Base-by-base conservation (phyloP, 805 yeast species). In the Wickerhamomyces bisporus region DNA sequence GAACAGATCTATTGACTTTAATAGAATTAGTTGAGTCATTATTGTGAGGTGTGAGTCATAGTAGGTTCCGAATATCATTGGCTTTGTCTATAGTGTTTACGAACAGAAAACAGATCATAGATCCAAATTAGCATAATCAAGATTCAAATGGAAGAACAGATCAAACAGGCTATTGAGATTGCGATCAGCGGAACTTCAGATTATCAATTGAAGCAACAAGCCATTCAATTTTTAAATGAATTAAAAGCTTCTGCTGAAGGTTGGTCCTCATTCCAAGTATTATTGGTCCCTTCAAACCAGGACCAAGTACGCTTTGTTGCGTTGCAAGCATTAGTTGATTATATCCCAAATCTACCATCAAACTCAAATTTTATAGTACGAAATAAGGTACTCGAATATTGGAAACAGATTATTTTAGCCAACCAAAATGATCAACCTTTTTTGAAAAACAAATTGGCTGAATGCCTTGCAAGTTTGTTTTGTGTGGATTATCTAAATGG, bases 391-490 rank as follows among this genome's bases (percentile, higher is more conserved):
- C 36, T 46, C 29, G 34, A 43, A 21, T 53, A 52, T 32, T 36
- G 52, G 11, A 39, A 43, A 15, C 33, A 32, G 11, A 29, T 53
- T 31, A 47, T 53, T 16, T 30, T 40, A 6, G 40, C 57, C 10
- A 31, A 37, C 19, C 42, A 49, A 35, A 39, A 36, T 36, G 64
- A 74, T 42, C 68, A 71, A 8, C 47, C 60, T 10, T 75, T 63
- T 44, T 49, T 77, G 50, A 65, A 75, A 49, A 80, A 79, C 54
- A 79, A 75, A 40, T 58, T 79, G 26, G 73, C 85, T 4, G 77
- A 77, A 45, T 62, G 77, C 3, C 55, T 80, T 34, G 76, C 75
- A 5, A 58, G 68, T 11, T 51, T 80, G 31, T 80, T 80, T 49
- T 65, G 71, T 35, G 52, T 66, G 34, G 52, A 72, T 4, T 77